A percentile compares a stretch with the other conserved stretches of the same genome.
phyloP scores from a whole-genome alignment of 2,329 filamentous ascomycete species.

The Claviceps purpurea region DNA sequence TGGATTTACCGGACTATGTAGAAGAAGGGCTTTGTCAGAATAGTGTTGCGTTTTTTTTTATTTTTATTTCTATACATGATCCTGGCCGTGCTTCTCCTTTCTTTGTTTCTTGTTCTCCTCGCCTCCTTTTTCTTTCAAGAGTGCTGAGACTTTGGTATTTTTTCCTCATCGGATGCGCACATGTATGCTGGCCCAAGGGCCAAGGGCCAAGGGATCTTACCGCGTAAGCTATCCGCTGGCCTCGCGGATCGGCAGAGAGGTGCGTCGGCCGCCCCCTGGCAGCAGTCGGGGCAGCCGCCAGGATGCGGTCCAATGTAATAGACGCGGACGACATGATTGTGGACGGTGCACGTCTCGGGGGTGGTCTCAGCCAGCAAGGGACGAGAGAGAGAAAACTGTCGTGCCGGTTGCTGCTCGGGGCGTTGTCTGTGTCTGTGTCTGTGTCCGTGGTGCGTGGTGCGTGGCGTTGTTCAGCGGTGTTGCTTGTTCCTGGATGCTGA shows the following conservation, averaged over 20 bases:
- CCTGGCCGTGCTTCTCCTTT: not conserved
- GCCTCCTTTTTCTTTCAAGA: not conserved
- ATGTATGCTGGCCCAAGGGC: not conserved
- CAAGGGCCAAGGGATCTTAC: conserved; percentile 39
- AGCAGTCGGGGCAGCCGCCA: conserved; percentile 75
- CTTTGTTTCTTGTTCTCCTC: not conserved
- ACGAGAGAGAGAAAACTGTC: too few relatives aligned
- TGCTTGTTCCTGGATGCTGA: too few relatives aligned
- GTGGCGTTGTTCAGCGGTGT: too few relatives aligned
- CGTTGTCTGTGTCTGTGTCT: too few relatives aligned
- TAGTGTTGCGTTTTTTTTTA: not conserved
- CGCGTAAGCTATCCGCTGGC: conserved; percentile 84
- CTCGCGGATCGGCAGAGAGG: conserved; percentile 76
- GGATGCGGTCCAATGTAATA: conserved; percentile 52
- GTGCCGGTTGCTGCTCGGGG: too few relatives aligned
- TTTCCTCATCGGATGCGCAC: too few relatives aligned
- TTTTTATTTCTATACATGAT: not conserved
- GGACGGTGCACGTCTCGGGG: not conserved
- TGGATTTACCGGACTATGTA: conserved; percentile 76
- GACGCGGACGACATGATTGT: conserved; percentile 26
- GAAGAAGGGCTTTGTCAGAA: too few relatives aligned
- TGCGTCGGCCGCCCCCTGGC: conserved; percentile 77
- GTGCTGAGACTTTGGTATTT: too few relatives aligned
- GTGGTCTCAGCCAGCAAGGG: not conserved
- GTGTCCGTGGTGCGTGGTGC: too few relatives aligned